These are phyloP conservation scores for Tetrahymena elliotti DNA, from an alignment of 73 alveolate species.

Conservation along the genomic window DNA sequence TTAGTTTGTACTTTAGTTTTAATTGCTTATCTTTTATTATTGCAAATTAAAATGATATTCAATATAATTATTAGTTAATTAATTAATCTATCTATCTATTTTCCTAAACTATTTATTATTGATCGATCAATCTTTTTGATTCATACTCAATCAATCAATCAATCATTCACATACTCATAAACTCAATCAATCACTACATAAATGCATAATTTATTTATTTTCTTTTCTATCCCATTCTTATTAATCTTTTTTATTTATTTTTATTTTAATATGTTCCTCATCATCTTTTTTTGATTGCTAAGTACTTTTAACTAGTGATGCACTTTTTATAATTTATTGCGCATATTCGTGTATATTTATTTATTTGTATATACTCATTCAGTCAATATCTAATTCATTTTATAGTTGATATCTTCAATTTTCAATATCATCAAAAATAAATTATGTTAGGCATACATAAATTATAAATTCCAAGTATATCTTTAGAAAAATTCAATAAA, in stretches of 20 bases:
- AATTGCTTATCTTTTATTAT: not conserved
- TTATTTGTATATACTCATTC: too few relatives aligned
- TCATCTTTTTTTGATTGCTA: not conserved
- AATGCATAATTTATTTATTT: not conserved
- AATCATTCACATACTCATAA: too few relatives aligned
- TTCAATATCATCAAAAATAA: not conserved
- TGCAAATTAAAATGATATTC: not conserved
- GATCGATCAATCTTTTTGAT: not conserved
- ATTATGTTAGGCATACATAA: not conserved
- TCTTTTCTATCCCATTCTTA: not conserved
- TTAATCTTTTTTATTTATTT: not conserved
- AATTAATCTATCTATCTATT: not conserved
- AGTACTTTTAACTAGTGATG: not conserved
- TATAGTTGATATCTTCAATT: not conserved
- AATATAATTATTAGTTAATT: not conserved
- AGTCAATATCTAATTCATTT: not conserved
- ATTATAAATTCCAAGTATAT: not conserved
- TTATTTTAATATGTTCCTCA: not conserved
- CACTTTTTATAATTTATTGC: not conserved
- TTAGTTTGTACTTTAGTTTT: not conserved
- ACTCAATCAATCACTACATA: not conserved
- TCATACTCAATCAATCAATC: not conserved
- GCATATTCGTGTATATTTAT: not conserved
- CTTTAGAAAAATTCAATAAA: not conserved
- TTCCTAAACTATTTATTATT: not conserved